These are phyloP conservation scores for Neurospora intermedia DNA, from an alignment of 495 filamentous ascomycete genomes.

Conservation along the genomic window DNA sequence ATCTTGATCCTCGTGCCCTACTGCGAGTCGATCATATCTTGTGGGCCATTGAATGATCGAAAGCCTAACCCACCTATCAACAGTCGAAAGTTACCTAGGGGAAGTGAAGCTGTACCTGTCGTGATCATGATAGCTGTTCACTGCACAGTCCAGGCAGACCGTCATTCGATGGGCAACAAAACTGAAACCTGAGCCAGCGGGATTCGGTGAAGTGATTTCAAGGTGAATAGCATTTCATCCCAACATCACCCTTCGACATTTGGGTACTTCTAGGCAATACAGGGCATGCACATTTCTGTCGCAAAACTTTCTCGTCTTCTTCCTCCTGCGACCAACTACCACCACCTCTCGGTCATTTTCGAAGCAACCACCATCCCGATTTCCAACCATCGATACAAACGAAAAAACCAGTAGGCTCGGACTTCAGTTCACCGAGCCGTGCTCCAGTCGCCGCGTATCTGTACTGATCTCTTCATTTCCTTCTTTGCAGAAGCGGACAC, in stretches of 20 bases:
- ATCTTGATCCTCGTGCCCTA: too few species aligned
- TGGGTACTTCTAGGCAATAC: neutral
- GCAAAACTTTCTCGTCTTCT: neutral
- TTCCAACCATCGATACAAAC: neutral
- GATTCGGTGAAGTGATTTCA: neutral
- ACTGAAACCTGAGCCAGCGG: neutral
- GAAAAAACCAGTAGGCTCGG: neutral
- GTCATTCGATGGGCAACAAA: neutral
- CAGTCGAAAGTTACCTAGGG: too few species aligned
- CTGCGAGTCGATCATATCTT: too few species aligned
- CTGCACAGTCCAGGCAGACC: neutral
- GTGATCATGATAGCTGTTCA: neutral
- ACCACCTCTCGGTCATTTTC: neutral
- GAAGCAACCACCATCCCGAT: neutral
- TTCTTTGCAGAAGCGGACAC: neutral
- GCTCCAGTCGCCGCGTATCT: neutral
- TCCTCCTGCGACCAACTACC: neutral
- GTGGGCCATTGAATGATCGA: too few species aligned
- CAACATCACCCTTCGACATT: neutral
- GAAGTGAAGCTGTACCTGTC: too few species aligned
- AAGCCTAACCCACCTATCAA: too few species aligned
- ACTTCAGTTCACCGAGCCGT: neutral
- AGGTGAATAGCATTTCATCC: neutral
- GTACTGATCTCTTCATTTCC: neutral
- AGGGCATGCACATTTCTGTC: neutral